A percentile compares a stretch with the other conserved stretches of the same genome.
Conservation (phyloP, 768 basidiomycete species). For the Cytidiella melzeri region DNA sequence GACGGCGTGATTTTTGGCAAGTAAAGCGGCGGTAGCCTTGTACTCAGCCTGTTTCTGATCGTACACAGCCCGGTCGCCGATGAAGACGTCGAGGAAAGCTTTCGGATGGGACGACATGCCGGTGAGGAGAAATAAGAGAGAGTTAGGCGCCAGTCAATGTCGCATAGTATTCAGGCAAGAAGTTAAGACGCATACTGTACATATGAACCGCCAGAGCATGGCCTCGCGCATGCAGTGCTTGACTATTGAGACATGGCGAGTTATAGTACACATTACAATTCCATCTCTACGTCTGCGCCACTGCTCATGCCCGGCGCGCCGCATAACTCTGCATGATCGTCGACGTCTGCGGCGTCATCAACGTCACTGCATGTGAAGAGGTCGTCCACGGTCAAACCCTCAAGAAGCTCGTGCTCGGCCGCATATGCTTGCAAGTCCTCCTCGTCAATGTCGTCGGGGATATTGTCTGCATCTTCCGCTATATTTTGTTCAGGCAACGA, state of each 20-base stretch:
- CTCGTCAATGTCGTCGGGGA: conserved; percentile 45
- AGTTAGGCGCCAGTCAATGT: too few relatives aligned
- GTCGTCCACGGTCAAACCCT: conserved; percentile 23
- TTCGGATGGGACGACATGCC: background rate
- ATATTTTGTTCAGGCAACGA: background rate
- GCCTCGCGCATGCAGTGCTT: too few relatives aligned
- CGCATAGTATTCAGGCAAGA: too few relatives aligned
- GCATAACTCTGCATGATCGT: conserved; percentile 3
- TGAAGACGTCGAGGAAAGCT: conserved; percentile 37
- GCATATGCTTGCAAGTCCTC: conserved; percentile 57
- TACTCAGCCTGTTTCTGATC: conserved; percentile 25
- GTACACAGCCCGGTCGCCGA: conserved; percentile 31
- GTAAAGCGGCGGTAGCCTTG: conserved; percentile 26
- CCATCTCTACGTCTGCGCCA: conserved; percentile 2
- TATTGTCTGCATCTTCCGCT: conserved; percentile 19
- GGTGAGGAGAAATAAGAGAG: too few relatives aligned
- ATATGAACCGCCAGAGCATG: too few relatives aligned
- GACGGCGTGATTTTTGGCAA: conserved; percentile 32
- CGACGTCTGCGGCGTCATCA: conserved; percentile 19
- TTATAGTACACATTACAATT: background rate
- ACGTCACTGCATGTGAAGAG: conserved; percentile 22
- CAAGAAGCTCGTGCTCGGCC: conserved; percentile 36
- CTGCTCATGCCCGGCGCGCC: too few relatives aligned
- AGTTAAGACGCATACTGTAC: too few relatives aligned
- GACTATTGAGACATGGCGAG: background rate